Evolutionary conservation across 805 yeast genomes (phyloP).

Genomic region (Saccharomycopsis synnaedendra): DNA sequence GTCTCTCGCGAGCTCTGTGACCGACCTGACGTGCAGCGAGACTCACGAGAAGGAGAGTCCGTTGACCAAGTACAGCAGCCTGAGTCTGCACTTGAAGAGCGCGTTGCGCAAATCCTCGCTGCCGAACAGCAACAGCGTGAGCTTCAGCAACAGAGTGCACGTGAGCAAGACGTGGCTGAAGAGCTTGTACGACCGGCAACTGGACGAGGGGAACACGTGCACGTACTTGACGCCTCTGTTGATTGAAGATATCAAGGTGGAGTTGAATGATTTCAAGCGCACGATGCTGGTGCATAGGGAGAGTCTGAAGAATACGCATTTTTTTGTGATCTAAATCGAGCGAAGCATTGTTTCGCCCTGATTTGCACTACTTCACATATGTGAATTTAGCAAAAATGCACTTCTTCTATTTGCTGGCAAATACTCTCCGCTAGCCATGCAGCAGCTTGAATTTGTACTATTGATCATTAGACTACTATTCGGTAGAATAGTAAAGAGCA

Average conservation of each 20-base stretch:
- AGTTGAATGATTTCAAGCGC: conserved; percentile 53
- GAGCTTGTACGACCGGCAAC: conserved; percentile 41
- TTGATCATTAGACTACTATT: too few species aligned
- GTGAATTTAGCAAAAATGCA: too few species aligned
- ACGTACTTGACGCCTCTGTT: conserved; percentile 34
- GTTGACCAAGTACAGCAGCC: not conserved
- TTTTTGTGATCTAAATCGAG: conserved; percentile 32
- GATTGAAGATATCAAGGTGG: conserved; percentile 47
- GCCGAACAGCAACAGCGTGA: conserved; percentile 24
- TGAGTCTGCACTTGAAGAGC: not conserved
- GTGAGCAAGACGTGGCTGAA: conserved; percentile 45
- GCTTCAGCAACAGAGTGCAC: conserved; percentile 35
- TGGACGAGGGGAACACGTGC: conserved; percentile 31
- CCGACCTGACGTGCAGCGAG: not conserved
- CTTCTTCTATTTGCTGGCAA: too few species aligned
- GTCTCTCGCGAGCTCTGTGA: not conserved
- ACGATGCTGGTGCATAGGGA: conserved; percentile 57
- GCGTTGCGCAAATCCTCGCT: not conserved
- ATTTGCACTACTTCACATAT: too few species aligned
- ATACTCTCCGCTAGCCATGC: too few species aligned
- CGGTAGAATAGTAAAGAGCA: too few species aligned
- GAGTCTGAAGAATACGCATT: conserved; percentile 54
- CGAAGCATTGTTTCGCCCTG: not conserved
- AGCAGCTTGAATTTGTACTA: too few species aligned
- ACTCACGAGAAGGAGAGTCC: not conserved